phyloP scores from a whole-genome alignment of 202 grass and related monocot genomes.

The Panicum virgatum region DNA sequence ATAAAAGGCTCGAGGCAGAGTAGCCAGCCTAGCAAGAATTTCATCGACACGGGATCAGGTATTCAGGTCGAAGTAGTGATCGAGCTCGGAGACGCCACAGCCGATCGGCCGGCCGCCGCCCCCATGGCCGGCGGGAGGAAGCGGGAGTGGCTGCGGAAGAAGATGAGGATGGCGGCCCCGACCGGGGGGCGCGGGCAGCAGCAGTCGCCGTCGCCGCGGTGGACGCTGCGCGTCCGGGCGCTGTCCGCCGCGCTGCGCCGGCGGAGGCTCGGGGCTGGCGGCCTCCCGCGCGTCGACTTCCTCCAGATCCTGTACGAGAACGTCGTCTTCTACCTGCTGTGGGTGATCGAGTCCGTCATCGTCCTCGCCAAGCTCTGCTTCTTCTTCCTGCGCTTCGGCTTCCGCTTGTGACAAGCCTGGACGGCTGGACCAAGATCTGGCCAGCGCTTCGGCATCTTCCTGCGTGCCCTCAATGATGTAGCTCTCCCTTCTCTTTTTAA shows the following conservation, averaged over 20 bases:
- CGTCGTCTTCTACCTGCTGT: constrained; percentile 43
- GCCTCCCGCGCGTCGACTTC: constrained; percentile 11
- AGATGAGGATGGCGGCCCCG: constrained; percentile 11
- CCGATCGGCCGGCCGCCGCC: neutral
- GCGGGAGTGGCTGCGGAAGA: constrained; percentile 53
- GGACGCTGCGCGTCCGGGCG: constrained; percentile 20
- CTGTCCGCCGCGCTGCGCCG: too few species aligned
- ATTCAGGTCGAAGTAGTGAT: neutral
- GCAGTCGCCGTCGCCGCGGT: neutral
- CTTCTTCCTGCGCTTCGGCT: constrained; percentile 65
- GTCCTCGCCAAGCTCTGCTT: constrained; percentile 55
- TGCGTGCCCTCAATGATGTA: neutral
- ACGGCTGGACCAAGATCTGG: too few species aligned
- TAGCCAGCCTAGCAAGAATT: neutral
- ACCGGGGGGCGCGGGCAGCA: too few species aligned
- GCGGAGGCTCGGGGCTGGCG: neutral
- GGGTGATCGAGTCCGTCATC: constrained; percentile 49
- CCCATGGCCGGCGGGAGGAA: constrained; percentile 46
- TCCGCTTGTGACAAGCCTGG: too few species aligned
- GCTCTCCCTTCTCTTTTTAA: neutral
- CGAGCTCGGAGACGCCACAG: neutral
- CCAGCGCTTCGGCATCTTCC: neutral
- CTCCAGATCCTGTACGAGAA: constrained; percentile 34
- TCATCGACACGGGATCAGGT: neutral
- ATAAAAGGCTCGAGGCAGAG: constrained; percentile 9